Evolutionary conservation across 805 yeast species (phyloP).

Genomic region (Candida ipomoeae): DNA sequence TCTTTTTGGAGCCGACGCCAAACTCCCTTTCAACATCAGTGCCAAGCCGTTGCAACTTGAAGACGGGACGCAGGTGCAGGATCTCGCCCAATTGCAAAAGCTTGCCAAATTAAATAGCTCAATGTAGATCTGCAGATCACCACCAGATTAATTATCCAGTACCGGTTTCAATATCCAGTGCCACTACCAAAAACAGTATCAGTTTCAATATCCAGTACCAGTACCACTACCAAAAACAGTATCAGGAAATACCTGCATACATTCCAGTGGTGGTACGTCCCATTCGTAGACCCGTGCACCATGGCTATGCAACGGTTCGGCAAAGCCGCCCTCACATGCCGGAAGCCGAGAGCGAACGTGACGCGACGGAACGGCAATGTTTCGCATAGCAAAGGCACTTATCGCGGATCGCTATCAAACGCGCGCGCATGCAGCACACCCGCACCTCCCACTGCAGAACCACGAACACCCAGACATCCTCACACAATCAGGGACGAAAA

Average conservation of each 20-base stretch:
- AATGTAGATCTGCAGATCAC: too few species aligned
- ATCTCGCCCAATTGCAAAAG: neutral
- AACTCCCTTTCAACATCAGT: constrained; percentile 6
- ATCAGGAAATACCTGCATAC: too few species aligned
- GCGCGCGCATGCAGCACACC: constrained; percentile 2
- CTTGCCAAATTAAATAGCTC: too few species aligned
- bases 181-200: too few species aligned
- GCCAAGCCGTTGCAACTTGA: constrained; percentile 6
- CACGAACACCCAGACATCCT: constrained; percentile 1
- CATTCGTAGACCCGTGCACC: too few species aligned
- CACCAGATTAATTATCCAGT: too few species aligned
- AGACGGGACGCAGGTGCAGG: neutral
- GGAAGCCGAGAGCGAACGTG: neutral
- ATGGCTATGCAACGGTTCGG: too few species aligned
- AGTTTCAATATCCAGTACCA: too few species aligned
- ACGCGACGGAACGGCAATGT: neutral
- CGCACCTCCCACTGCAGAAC: neutral
- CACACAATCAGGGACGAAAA: constrained; percentile 6
- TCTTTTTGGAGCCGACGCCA: constrained; percentile 7
- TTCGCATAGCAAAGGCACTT: constrained; percentile 4
- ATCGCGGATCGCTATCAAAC: constrained; percentile 3
- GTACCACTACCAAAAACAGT: too few species aligned
- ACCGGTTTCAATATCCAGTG: too few species aligned
- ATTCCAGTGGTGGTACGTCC: too few species aligned
- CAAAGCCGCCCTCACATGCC: too few species aligned